Evolutionary conservation across 2,329 filamentous ascomycete species (phyloP).

Genomic region (Aspergillus sp.): DNA sequence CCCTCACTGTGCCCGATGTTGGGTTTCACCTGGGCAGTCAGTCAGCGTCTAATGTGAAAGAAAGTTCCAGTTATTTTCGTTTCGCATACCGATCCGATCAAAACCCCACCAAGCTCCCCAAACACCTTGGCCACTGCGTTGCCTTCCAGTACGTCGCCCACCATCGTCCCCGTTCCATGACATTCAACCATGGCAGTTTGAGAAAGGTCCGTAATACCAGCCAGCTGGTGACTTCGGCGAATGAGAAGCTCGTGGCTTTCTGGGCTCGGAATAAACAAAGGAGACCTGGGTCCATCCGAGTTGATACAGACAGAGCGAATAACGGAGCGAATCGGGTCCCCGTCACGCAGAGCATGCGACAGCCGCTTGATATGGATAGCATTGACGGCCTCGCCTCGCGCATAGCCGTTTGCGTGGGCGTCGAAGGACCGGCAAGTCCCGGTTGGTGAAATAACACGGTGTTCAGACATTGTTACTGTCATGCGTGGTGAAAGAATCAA

Average conservation of each 20-base stretch:
- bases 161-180: conserved; percentile 12
- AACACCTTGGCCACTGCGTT: conserved; percentile 8
- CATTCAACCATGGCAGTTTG: conserved; percentile 16
- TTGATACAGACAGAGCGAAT: conserved; percentile 27
- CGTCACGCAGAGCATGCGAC: conserved; percentile 24
- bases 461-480: conserved; percentile 27
- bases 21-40: conserved; percentile 15
- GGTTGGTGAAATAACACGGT: conserved; percentile 35
- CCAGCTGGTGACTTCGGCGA: neutral
- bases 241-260: conserved; percentile 12
- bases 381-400: conserved; percentile 32
- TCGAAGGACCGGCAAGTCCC: conserved; percentile 30
- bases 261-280: conserved; percentile 11
- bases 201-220: conserved; percentile 5
- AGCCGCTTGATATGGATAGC: conserved; percentile 31
- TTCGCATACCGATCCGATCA: conserved; percentile 17
- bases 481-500: conserved; percentile 32
- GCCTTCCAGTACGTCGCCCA: neutral
- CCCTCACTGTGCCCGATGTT: conserved; percentile 24
- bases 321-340: conserved; percentile 31
- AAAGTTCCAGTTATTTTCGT: neutral
- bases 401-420: conserved; percentile 32
- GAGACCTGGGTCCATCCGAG: conserved; percentile 23
- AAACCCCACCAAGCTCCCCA: conserved; percentile 4
- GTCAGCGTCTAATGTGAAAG: neutral